Conservation (phyloP, 176 grass and related monocot species). For the Melocanna baccifera region DNA sequence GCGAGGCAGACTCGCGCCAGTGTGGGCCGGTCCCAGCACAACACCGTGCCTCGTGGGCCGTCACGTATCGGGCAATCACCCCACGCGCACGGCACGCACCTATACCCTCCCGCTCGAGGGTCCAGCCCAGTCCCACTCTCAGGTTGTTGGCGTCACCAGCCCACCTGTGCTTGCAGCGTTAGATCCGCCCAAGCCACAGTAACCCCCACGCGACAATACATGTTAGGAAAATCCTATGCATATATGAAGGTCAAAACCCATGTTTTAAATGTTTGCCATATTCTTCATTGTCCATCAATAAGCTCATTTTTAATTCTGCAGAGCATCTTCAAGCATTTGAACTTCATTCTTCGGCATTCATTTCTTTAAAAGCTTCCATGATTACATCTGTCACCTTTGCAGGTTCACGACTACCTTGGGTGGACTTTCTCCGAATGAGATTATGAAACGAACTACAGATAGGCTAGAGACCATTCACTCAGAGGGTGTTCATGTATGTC, state of each 20-base stretch:
- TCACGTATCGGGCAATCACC: not conserved
- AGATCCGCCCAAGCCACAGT: slow-evolving; percentile 38
- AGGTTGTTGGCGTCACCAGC: not conserved
- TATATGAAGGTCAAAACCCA: not conserved
- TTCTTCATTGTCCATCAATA: not conserved
- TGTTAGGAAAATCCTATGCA: slow-evolving; percentile 7
- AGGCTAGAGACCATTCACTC: slow-evolving; percentile 94
- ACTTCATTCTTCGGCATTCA: not conserved
- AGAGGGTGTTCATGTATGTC: slow-evolving; percentile 89
- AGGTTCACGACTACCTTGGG: slow-evolving; percentile 75
- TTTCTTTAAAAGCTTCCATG: slow-evolving; percentile 1
- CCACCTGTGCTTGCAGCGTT: slow-evolving; percentile 42
- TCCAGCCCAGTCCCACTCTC: not conserved
- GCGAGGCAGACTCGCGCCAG: not conserved
- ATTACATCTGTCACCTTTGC: slow-evolving; percentile 17
- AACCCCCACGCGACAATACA: slow-evolving; percentile 21
- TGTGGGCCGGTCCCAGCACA: not conserved
- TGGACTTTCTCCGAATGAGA: slow-evolving; percentile 82
- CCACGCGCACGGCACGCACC: slow-evolving; percentile 23
- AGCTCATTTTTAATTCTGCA: not conserved
- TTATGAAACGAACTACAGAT: slow-evolving; percentile 80
- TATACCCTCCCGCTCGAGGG: not conserved
- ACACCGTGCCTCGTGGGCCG: not conserved
- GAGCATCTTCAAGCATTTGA: not conserved
- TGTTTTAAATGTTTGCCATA: slow-evolving; percentile 2